These are phyloP conservation scores for Aspergillus clavatus DNA, from an alignment of 2,329 filamentous ascomycete species.

Conservation along the genomic window DNA sequence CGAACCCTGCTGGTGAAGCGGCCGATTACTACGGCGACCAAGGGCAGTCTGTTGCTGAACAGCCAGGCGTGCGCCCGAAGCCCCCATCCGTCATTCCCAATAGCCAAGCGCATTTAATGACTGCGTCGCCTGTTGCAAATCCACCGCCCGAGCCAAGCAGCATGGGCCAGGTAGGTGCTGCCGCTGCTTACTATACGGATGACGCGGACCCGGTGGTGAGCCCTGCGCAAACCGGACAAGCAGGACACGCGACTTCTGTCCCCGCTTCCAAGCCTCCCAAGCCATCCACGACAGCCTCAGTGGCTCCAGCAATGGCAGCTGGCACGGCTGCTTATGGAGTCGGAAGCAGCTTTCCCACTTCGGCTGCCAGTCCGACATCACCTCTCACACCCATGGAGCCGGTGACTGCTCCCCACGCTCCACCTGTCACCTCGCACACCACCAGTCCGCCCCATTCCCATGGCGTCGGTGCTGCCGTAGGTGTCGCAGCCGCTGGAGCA, in stretches of 20 bases:
- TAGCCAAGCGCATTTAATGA: conserved; percentile 53
- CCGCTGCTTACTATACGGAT: conserved; percentile 52
- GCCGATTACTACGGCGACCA: conserved; percentile 61
- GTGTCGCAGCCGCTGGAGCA: conserved; percentile 37
- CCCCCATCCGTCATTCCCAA: conserved; percentile 51
- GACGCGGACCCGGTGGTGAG: conserved; percentile 16
- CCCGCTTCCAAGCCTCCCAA: conserved; percentile 22
- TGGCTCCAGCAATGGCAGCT: conserved; percentile 24
- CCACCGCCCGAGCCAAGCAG: conserved; percentile 57
- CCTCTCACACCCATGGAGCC: conserved; percentile 13
- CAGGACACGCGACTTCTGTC: conserved; percentile 12
- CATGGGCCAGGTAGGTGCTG: conserved; percentile 43
- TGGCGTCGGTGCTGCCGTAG: conserved; percentile 31
- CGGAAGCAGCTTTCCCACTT: conserved; percentile 28
- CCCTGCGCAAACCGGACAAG: conserved; percentile 7
- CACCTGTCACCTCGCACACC: conserved; percentile 10
- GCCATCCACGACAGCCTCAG: conserved; percentile 30
- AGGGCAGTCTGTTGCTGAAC: conserved; percentile 54
- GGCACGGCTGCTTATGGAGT: conserved; percentile 41
- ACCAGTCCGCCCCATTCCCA: conserved; percentile 28
- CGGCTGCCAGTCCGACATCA: conserved; percentile 15
- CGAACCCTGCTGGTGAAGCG: conserved; percentile 49
- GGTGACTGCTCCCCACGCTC: conserved; percentile 17
- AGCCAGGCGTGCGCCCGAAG: conserved; percentile 56
- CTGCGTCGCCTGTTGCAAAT: conserved; percentile 47